A percentile compares a stretch with the other conserved stretches of the same genome.
These are phyloP conservation scores for Scleroderma citrinum DNA, from an alignment of 768 basidiomycete species.

Conservation along the genomic window DNA sequence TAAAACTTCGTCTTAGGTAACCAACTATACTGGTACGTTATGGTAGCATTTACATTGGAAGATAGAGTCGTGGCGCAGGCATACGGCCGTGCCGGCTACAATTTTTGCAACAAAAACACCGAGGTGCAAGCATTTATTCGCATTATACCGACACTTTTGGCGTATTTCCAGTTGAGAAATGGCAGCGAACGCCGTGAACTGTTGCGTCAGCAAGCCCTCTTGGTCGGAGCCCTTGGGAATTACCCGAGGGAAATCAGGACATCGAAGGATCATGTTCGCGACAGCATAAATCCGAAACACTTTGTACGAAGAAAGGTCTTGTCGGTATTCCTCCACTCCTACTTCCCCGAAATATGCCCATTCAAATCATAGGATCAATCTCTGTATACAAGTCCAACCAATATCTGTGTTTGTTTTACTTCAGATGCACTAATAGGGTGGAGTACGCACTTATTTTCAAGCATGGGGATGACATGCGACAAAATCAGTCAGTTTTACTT, in stretches of 20 bases:
- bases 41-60: slow-evolving; percentile 90
- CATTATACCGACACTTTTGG: slow-evolving; percentile 21
- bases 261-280: slow-evolving; percentile 90
- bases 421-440: slow-evolving; percentile 75
- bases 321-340: slow-evolving; percentile 74
- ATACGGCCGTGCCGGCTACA: slow-evolving; percentile 87
- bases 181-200: slow-evolving; percentile 80
- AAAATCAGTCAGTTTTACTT: slow-evolving; percentile 94
- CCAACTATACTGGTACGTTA: slow-evolving; percentile 93
- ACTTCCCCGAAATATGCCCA: slow-evolving; percentile 83
- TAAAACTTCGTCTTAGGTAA: slow-evolving; percentile 83
- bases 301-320: slow-evolving; percentile 86
- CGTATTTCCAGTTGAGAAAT: slow-evolving; percentile 48
- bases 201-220: slow-evolving; percentile 86
- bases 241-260: slow-evolving; percentile 91
- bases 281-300: slow-evolving; percentile 95
- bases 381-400: slow-evolving; percentile 98
- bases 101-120: slow-evolving; percentile 75
- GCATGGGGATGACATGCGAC: slow-evolving; percentile 97
- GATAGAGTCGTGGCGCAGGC: slow-evolving; percentile 85
- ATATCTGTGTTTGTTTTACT: slow-evolving; percentile 84
- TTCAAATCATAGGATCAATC: slow-evolving; percentile 75
- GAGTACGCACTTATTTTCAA: slow-evolving; percentile 98
- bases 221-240: slow-evolving; percentile 80
- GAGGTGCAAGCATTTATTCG: slow-evolving; percentile 69